phyloP scores from a whole-genome alignment of 2,329 filamentous ascomycete species.

The Alternaria triticimaculans region DNA sequence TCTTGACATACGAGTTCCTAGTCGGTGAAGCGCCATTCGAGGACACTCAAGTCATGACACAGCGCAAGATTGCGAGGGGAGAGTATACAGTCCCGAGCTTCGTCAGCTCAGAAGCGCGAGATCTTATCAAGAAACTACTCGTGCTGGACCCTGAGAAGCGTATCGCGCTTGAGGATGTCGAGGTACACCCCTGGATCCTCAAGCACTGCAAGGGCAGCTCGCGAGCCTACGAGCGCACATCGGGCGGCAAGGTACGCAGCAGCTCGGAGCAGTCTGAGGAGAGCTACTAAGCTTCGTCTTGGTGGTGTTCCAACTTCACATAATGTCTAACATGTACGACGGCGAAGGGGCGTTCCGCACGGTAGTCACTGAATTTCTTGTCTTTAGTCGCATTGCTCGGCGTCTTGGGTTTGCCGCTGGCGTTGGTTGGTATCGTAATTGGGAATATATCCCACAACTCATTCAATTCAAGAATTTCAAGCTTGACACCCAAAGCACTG shows the following conservation, averaged over 20 bases:
- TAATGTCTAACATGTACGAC: conserved; percentile 24
- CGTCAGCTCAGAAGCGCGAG: conserved; percentile 86
- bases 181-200: conserved; percentile 92
- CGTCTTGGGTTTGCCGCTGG: conserved; percentile 1
- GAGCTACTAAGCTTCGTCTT: conserved; percentile 16
- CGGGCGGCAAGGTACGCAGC: conserved; percentile 36
- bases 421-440: background rate
- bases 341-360: conserved; percentile 15
- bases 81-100: conserved; percentile 94
- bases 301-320: conserved; percentile 7
- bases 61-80: conserved; percentile 82
- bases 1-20: conserved; percentile 94
- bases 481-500: background rate
- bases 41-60: conserved; percentile 93
- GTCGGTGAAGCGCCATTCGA: conserved; percentile 97
- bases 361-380: conserved; percentile 9
- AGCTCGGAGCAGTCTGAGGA: conserved; percentile 36
- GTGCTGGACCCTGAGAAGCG: conserved; percentile 94
- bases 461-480: background rate
- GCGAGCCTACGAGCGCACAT: conserved; percentile 42
- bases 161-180: conserved; percentile 86
- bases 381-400: conserved; percentile 11
- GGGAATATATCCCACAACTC: background rate
- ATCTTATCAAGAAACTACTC: conserved; percentile 87
- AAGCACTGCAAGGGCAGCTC: conserved; percentile 76